Percentiles rank a stretch among this genome's conserved stretches.
These are phyloP conservation scores for Globisporangium middletonii DNA, from an alignment of 352 stramenopile genomes.

Conservation along the genomic window DNA sequence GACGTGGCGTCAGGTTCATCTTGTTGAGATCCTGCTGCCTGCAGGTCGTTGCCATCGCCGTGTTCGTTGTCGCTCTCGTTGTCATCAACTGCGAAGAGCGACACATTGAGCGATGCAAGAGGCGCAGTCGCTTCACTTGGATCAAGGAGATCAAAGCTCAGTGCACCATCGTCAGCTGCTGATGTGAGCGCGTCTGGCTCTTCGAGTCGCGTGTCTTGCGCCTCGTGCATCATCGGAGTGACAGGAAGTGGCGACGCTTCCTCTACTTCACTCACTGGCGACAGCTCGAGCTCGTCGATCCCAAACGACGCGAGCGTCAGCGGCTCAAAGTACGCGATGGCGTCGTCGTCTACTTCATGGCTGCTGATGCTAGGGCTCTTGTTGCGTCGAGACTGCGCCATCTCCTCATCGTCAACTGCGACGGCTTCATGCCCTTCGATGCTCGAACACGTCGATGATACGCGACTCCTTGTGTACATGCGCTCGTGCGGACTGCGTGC, in stretches of 20 bases:
- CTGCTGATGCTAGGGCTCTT: neutral
- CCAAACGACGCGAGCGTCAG: constrained; percentile 39
- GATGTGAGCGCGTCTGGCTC: no score
- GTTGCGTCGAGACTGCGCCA: neutral
- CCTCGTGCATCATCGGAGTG: neutral
- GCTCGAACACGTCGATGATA: no score
- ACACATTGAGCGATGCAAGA: neutral
- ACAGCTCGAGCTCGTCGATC: constrained; percentile 39
- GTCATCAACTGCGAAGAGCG: neutral
- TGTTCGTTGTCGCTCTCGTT: neutral
- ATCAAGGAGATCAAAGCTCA: neutral
- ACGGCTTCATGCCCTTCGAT: neutral
- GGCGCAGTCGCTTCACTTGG: neutral
- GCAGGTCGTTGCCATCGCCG: neutral
- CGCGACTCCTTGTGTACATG: no score
- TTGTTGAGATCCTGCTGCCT: neutral
- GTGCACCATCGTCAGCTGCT: no score
- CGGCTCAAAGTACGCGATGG: constrained; percentile 17
- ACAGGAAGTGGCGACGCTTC: neutral
- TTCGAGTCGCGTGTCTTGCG: no score
- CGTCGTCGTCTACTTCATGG: neutral
- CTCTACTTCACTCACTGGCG: constrained; percentile 14
- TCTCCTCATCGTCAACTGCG: neutral
- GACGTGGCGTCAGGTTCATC: no score
- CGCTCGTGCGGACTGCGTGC: no score